Evolutionary conservation across 345 rosid genomes (phyloP).

Genomic region (Cardiospermum halicacabum): DNA sequence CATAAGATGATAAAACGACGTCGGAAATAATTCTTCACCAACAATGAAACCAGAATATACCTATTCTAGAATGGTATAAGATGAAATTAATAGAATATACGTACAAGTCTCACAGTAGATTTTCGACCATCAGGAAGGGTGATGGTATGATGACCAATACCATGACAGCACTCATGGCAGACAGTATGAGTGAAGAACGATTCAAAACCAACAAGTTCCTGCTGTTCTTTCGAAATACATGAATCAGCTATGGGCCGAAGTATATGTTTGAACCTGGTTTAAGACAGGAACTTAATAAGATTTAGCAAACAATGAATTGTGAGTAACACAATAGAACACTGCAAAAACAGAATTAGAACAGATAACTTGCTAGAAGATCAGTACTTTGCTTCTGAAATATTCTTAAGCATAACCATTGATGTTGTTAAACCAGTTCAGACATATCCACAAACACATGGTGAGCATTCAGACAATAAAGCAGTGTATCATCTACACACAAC

Average conservation of each 20-base stretch:
- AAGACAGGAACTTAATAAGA: conserved; percentile 14
- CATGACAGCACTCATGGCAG: conserved; percentile 97
- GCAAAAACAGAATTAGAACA: conserved; percentile 8
- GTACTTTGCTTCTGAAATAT: conserved; percentile 86
- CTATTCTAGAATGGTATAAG: not conserved
- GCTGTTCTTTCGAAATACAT: conserved; percentile 63
- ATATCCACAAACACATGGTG: too few relatives aligned
- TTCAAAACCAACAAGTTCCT: conserved; percentile 76
- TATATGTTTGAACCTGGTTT: conserved; percentile 73
- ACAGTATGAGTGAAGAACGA: conserved; percentile 92
- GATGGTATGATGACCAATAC: conserved; percentile 91
- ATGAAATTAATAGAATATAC: conserved; percentile 5
- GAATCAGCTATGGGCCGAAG: conserved; percentile 79
- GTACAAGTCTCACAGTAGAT: conserved; percentile 87
- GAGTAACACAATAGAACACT: conserved; percentile 7
- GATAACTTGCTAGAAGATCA: conserved; percentile 17
- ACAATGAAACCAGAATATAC: not conserved
- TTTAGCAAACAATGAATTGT: not conserved
- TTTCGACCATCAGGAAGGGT: conserved; percentile 77
- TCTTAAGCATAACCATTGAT: conserved; percentile 95
- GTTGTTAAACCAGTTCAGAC: too few relatives aligned
- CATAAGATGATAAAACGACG: conserved; percentile 1
- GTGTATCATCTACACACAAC: too few relatives aligned
- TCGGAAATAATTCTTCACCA: not conserved
- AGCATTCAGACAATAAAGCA: too few relatives aligned